Evolutionary conservation across 2,329 filamentous ascomycete species (phyloP).

Genomic region (Beauveria caledonica): DNA sequence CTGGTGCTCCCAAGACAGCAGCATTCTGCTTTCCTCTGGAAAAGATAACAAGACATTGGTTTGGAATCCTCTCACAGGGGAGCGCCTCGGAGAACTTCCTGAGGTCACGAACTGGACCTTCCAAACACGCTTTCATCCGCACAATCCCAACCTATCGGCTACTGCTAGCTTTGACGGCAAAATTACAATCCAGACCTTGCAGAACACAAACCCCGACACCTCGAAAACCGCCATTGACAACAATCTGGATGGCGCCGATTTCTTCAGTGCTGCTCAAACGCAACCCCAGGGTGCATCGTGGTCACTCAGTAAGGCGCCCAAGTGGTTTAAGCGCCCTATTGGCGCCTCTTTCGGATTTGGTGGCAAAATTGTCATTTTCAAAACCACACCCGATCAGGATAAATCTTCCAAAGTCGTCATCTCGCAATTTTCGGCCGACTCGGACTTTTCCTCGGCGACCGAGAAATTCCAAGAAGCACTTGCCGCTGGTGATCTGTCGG

Average conservation of each 20-base stretch:
- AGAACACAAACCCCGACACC: conserved; percentile 80
- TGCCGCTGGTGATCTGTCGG: conserved; percentile 64
- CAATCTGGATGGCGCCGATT: conserved; percentile 82
- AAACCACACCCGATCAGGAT: conserved; percentile 53
- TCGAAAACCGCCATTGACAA: conserved; percentile 58
- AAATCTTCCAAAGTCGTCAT: conserved; percentile 72
- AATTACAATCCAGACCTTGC: conserved; percentile 85
- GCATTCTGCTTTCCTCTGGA: conserved; percentile 83
- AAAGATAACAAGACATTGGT: conserved; percentile 94
- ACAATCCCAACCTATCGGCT: conserved; percentile 84
- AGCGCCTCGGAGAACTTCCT: conserved; percentile 83
- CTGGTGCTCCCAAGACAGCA: conserved; percentile 88
- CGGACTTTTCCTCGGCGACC: conserved; percentile 72
- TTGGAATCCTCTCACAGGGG: conserved; percentile 92
- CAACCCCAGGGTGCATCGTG: conserved; percentile 89
- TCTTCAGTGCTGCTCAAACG: conserved; percentile 88
- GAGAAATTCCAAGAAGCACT: conserved; percentile 81
- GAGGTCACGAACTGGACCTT: conserved; percentile 99
- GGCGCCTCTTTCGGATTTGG: conserved; percentile 93
- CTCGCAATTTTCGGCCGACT: conserved; percentile 81
- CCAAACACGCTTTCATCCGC: conserved; percentile 86
- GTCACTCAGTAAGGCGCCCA: conserved; percentile 75
- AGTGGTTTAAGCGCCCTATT: conserved; percentile 79
- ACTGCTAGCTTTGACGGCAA: conserved; percentile 97
- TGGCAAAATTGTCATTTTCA: conserved; percentile 78